These are phyloP conservation scores for Larix sibirica DNA, from an alignment of 83 land plant species.

Conservation along the genomic window DNA sequence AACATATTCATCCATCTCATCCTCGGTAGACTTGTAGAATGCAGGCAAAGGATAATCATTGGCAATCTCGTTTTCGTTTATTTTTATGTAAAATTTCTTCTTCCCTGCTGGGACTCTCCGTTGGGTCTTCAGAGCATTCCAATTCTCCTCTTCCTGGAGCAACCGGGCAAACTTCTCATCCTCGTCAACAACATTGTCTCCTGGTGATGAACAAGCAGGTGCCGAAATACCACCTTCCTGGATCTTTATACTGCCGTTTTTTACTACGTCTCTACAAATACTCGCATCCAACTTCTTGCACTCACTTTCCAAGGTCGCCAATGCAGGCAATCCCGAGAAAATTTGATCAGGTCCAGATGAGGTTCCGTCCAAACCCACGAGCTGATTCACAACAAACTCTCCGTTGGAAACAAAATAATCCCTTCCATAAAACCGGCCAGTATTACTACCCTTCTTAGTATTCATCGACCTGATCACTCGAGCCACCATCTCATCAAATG, in stretches of 20 bases:
- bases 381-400: constrained; percentile 70
- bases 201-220: constrained; percentile 1
- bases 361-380: constrained; percentile 71
- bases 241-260: constrained; percentile 10
- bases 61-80: constrained; percentile 94
- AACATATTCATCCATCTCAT: constrained; percentile 87
- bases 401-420: constrained; percentile 76
- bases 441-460: constrained; percentile 31
- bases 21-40: constrained; percentile 63
- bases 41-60: constrained; percentile 95
- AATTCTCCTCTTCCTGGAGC: constrained; percentile 84
- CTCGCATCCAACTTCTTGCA: constrained; percentile 24
- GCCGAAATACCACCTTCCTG: constrained; percentile 6
- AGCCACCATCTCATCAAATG: constrained; percentile 36
- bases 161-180: constrained; percentile 81
- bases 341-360: constrained; percentile 49
- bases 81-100: constrained; percentile 79
- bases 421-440: constrained; percentile 40
- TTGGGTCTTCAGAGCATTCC: constrained; percentile 49
- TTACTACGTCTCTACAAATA: not conserved
- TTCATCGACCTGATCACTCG: constrained; percentile 27
- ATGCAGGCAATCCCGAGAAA: constrained; percentile 70
- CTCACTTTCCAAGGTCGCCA: constrained; percentile 66
- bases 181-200: constrained; percentile 41
- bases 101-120: constrained; percentile 24